phyloP scores from a whole-genome alignment of 805 yeast species.

The Nakazawaea anatomiae region DNA sequence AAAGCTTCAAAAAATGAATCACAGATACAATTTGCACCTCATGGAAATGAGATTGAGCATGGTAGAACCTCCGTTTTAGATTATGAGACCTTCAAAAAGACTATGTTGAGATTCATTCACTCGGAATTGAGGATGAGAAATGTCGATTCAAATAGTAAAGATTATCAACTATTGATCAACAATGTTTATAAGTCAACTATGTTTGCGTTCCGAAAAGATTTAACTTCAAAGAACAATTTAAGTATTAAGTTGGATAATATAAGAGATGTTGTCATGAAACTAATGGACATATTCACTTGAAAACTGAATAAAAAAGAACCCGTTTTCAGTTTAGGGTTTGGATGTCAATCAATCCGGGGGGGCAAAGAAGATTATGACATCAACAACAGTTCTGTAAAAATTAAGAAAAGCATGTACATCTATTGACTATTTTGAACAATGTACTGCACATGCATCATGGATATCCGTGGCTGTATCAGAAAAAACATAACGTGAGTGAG shows the following conservation, averaged over 20 bases:
- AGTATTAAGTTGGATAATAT: conserved; percentile 22
- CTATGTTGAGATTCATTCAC: conserved; percentile 26
- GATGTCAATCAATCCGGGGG: too few relatives aligned
- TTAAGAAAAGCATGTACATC: too few relatives aligned
- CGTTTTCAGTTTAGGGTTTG: too few relatives aligned
- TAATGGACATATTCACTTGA: conserved; percentile 22
- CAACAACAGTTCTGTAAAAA: too few relatives aligned
- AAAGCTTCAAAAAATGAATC: too few relatives aligned
- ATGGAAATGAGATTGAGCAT: background rate
- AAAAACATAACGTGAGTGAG: too few relatives aligned
- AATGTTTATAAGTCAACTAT: conserved; percentile 30
- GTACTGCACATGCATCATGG: too few relatives aligned
- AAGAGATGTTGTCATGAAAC: conserved; percentile 28
- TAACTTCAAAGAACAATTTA: conserved; percentile 10
- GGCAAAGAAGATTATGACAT: too few relatives aligned
- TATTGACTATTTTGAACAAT: too few relatives aligned
- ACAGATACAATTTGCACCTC: too few relatives aligned
- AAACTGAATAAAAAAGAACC: background rate
- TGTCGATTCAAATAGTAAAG: conserved; percentile 22
- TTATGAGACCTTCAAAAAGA: conserved; percentile 26
- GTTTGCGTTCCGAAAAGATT: conserved; percentile 28
- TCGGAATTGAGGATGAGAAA: conserved; percentile 31
- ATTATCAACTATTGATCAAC: conserved; percentile 27
- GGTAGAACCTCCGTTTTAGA: conserved; percentile 20
- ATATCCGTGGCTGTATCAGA: too few relatives aligned